Evolutionary conservation across 2,329 filamentous ascomycete genomes (phyloP).

Genomic region (Aspergillus clavatus): DNA sequence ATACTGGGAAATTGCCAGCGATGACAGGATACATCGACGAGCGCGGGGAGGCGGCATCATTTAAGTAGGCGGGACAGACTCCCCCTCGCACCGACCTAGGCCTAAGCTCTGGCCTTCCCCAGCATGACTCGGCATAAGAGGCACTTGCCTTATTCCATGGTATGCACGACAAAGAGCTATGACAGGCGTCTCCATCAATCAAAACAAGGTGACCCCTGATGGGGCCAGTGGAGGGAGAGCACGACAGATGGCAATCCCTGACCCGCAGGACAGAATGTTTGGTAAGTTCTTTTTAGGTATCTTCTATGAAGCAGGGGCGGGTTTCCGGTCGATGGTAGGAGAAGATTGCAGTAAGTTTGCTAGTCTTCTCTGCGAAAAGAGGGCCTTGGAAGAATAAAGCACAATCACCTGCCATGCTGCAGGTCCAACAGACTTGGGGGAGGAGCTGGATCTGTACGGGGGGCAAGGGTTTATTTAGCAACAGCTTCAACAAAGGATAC

Average conservation of each 20-base stretch:
- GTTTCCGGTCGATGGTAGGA: not conserved
- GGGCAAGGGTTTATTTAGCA: not conserved
- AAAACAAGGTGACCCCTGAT: not conserved
- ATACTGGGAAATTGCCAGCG: not conserved
- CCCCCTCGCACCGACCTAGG: too few species aligned
- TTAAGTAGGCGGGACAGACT: conserved; percentile 13
- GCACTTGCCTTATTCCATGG: not conserved
- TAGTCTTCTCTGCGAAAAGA: not conserved
- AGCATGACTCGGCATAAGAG: not conserved
- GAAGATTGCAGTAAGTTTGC: not conserved
- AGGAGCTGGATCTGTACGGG: not conserved
- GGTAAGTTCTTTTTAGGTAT: too few species aligned
- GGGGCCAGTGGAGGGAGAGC: not conserved
- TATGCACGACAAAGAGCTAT: not conserved
- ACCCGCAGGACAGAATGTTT: not conserved
- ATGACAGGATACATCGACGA: not conserved
- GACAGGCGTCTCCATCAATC: not conserved
- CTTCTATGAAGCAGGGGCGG: too few species aligned
- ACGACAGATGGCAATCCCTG: not conserved
- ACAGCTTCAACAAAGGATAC: not conserved
- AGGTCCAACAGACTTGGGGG: not conserved
- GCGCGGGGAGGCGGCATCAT: not conserved
- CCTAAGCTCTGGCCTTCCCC: not conserved
- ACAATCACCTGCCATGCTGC: not conserved
- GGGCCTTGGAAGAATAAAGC: not conserved